A percentile compares a stretch with the other conserved stretches of the same genome.
phyloP scores from a whole-genome alignment of 106 monocot species.

The Chionographis japonica region DNA sequence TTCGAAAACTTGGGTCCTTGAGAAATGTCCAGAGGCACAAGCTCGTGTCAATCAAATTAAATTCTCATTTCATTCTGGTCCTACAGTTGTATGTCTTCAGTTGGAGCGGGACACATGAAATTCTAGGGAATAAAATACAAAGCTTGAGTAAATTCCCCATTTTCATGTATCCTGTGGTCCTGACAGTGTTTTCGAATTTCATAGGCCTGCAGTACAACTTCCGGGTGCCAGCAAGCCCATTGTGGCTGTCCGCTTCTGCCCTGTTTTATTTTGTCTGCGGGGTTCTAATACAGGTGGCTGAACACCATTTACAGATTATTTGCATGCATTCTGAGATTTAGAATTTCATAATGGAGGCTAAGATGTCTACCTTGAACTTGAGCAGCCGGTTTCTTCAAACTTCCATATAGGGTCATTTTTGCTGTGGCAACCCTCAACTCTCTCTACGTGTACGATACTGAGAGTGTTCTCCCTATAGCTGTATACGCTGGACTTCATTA shows the following conservation, averaged over 20 bases:
- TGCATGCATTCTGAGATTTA: neutral
- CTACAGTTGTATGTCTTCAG: too few relatives aligned
- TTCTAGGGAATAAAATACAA: too few relatives aligned
- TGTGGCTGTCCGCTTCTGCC: slow-evolving; percentile 87
- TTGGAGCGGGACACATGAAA: too few relatives aligned
- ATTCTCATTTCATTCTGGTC: too few relatives aligned
- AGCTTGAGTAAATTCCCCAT: too few relatives aligned
- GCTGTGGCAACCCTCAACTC: slow-evolving; percentile 91
- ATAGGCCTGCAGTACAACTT: slow-evolving; percentile 75
- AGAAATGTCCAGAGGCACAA: too few relatives aligned
- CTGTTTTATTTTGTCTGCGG: slow-evolving; percentile 54
- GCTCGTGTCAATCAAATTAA: too few relatives aligned
- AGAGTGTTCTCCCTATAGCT: slow-evolving; percentile 73
- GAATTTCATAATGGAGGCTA: slow-evolving; percentile 3
- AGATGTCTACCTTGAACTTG: slow-evolving; percentile 1
- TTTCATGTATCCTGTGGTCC: neutral
- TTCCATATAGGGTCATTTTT: slow-evolving; percentile 88
- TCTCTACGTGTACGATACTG: slow-evolving; percentile 85
- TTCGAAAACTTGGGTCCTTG: too few relatives aligned
- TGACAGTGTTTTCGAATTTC: neutral
- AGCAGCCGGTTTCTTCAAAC: slow-evolving; percentile 65
- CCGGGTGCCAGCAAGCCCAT: slow-evolving; percentile 81
- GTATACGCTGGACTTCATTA: slow-evolving; percentile 87
- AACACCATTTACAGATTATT: neutral
- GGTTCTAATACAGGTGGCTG: slow-evolving; percentile 62